A percentile compares a stretch with the other conserved stretches of the same genome.
These are phyloP conservation scores for Phanerodontia chrysosporium DNA, from an alignment of 768 basidiomycete species.

Conservation along the genomic window DNA sequence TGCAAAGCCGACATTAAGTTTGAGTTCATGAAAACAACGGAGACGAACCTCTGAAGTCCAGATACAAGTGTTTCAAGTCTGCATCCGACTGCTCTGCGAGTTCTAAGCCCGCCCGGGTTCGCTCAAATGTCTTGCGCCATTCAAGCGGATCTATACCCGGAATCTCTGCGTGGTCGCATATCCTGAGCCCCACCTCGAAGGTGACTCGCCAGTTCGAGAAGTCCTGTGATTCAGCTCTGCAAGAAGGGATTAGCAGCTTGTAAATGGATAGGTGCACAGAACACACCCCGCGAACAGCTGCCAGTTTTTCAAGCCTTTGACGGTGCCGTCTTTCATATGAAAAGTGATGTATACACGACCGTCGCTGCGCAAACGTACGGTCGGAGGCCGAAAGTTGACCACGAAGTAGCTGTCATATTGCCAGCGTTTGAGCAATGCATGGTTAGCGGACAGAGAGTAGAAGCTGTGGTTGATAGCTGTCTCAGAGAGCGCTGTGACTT, in stretches of 20 bases:
- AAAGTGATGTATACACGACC: constrained; percentile 18
- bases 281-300: constrained; percentile 5
- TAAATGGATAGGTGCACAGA: constrained; percentile 12
- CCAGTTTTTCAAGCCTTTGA: constrained; percentile 9
- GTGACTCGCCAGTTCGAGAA: constrained; percentile 17
- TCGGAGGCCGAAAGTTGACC: constrained; percentile 18
- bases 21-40: background rate
- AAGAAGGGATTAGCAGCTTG: constrained; percentile 6
- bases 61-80: constrained; percentile 19
- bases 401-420: constrained; percentile 15
- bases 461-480: constrained; percentile 21
- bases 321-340: constrained; percentile 10
- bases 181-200: constrained; percentile 23
- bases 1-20: constrained; percentile 7
- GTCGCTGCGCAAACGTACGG: constrained; percentile 19
- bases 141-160: background rate
- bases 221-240: constrained; percentile 1
- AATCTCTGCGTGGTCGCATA: constrained; percentile 9
- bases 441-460: background rate
- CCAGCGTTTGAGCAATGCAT: constrained; percentile 12
- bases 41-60: constrained; percentile 20
- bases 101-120: constrained; percentile 10
- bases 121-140: constrained; percentile 3
- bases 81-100: constrained; percentile 11
- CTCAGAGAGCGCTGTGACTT: constrained; percentile 22